Conservation (phyloP, 305 asterid species). For the Plantago coronopus region DNA sequence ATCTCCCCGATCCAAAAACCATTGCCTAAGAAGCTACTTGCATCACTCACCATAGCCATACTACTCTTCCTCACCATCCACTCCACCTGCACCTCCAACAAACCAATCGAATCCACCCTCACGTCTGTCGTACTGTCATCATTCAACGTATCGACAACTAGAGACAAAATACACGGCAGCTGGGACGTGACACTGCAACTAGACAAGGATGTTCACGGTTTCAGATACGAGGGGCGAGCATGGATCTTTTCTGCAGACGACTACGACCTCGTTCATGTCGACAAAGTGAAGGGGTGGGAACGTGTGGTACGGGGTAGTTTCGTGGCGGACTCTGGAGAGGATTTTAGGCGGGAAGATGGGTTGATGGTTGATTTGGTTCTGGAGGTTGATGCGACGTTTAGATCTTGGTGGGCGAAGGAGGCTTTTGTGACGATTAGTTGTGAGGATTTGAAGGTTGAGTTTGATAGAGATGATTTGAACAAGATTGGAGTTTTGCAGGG, state of each 20-base stretch:
- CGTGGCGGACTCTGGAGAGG: not conserved
- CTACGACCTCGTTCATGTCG: not conserved
- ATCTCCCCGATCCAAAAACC: too few relatives aligned
- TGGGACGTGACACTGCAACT: constrained; percentile 1
- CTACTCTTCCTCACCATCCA: too few relatives aligned
- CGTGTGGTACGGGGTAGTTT: not conserved
- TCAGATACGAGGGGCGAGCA: not conserved
- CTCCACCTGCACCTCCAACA: too few relatives aligned
- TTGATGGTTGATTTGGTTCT: not conserved
- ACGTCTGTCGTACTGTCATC: too few relatives aligned
- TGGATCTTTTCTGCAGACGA: not conserved
- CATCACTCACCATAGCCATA: too few relatives aligned
- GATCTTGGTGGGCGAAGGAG: not conserved
- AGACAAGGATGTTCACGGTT: not conserved
- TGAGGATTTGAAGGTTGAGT: not conserved
- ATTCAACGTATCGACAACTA: too few relatives aligned
- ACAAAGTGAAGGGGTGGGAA: not conserved
- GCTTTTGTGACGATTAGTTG: not conserved
- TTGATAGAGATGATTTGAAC: not conserved
- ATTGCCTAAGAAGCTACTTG: too few relatives aligned
- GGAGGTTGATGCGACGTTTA: not conserved
- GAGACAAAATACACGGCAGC: not conserved
- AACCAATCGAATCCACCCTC: too few relatives aligned
- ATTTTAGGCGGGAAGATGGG: not conserved
- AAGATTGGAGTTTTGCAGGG: not conserved